Conservation (phyloP, 2,329 filamentous ascomycete genomes). For the Nigrograna mackinnonii region DNA sequence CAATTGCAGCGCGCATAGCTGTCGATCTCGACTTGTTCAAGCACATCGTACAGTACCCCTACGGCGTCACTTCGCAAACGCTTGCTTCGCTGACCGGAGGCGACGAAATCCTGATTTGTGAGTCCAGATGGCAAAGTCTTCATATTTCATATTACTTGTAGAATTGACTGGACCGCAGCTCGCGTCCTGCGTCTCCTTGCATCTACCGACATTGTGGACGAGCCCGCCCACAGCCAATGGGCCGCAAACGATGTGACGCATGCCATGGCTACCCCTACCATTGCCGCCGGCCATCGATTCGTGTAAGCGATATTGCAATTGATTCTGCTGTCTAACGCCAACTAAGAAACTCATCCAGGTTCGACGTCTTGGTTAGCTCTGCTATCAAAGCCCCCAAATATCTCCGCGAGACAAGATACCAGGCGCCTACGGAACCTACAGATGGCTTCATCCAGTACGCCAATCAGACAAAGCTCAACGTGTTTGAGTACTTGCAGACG, state of each 20-base stretch:
- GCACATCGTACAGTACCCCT: neutral
- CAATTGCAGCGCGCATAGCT: conserved; percentile 2
- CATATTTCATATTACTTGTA: too few species aligned
- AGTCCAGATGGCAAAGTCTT: too few species aligned
- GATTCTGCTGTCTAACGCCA: neutral
- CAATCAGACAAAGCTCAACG: conserved; percentile 8
- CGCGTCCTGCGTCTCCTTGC: conserved; percentile 12
- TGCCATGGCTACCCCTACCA: conserved; percentile 10
- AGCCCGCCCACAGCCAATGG: conserved; percentile 5
- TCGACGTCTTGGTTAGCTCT: conserved; percentile 3
- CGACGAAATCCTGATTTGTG: conserved; percentile 10
- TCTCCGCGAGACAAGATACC: conserved; percentile 9
- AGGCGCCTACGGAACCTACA: conserved; percentile 3
- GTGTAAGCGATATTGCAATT: conserved; percentile 9
- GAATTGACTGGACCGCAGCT: too few species aligned
- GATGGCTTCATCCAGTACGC: conserved; percentile 5
- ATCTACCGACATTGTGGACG: conserved; percentile 7
- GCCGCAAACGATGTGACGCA: conserved; percentile 10
- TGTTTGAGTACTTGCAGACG: conserved; percentile 6
- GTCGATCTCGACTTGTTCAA: conserved; percentile 4
- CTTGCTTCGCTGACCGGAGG: neutral
- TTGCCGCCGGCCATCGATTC: conserved; percentile 12
- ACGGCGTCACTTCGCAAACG: conserved; percentile 17
- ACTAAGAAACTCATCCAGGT: conserved; percentile 4
- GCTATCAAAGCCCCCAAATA: conserved; percentile 14